A percentile compares a stretch with the other conserved stretches of the same genome.
phyloP scores from a whole-genome alignment of 352 stramenopile species.

The Pythium vanterpoolii region DNA sequence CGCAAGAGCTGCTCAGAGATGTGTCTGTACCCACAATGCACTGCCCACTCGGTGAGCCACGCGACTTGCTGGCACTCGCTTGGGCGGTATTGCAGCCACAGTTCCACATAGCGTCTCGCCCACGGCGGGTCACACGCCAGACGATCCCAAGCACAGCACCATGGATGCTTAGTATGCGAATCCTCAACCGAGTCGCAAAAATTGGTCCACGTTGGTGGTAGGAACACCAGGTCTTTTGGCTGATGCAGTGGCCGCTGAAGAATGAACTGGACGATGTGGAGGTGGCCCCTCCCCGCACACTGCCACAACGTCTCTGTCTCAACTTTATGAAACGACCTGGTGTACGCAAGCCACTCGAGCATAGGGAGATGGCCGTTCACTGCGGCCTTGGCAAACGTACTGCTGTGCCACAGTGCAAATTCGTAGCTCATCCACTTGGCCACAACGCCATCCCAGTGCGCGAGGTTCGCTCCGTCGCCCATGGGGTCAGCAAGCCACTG shows the following conservation, averaged over 20 bases:
- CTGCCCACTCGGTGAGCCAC: slow-evolving; percentile 11
- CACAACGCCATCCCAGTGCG: slow-evolving; percentile 17
- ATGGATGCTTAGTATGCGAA: neutral
- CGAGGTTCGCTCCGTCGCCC: slow-evolving; percentile 5
- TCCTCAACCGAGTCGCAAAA: slow-evolving; percentile 2
- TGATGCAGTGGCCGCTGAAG: slow-evolving; percentile 5
- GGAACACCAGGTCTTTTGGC: slow-evolving; percentile 5
- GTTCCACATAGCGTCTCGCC: slow-evolving; percentile 5
- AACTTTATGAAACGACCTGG: slow-evolving; percentile 15
- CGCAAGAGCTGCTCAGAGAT: neutral
- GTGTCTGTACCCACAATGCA: neutral
- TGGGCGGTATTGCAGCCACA: slow-evolving; percentile 11
- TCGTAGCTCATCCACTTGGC: slow-evolving; percentile 24
- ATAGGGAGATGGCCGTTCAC: slow-evolving; percentile 10
- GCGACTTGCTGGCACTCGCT: neutral
- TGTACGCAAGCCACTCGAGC: slow-evolving; percentile 13
- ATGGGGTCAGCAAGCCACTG: slow-evolving; percentile 19
- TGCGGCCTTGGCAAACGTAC: slow-evolving; percentile 7
- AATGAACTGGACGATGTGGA: slow-evolving; percentile 16
- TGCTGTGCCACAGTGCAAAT: slow-evolving; percentile 18
- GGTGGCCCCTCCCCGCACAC: slow-evolving; percentile 8
- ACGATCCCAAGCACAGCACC: neutral
- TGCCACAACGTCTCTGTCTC: slow-evolving; percentile 9
- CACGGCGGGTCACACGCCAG: slow-evolving; percentile 5
- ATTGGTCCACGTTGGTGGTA: slow-evolving; percentile 9